phyloP scores from a whole-genome alignment of 371 early-diverging fungal species.

The Amoeboradix gromovi region DNA sequence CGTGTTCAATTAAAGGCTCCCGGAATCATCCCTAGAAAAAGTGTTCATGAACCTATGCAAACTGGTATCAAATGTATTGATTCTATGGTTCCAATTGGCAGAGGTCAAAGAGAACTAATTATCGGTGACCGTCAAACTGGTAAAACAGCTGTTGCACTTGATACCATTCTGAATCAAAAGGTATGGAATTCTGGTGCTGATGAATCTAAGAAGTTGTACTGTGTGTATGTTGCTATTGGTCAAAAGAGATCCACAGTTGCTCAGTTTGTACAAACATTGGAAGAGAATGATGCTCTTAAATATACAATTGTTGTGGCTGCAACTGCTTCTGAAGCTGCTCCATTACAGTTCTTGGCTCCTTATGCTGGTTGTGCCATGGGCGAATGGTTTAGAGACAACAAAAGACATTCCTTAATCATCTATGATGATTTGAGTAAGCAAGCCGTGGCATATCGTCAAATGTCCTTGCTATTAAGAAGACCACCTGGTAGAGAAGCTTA shows the following conservation, averaged over 20 bases:
- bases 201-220: conserved; percentile 67
- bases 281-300: conserved; percentile 69
- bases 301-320: conserved; percentile 82
- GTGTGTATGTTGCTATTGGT: conserved; percentile 83
- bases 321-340: conserved; percentile 81
- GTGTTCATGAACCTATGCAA: conserved; percentile 87
- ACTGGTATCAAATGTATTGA: conserved; percentile 92
- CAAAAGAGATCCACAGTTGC: conserved; percentile 91
- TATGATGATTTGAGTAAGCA: conserved; percentile 92
- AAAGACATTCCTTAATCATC: conserved; percentile 77
- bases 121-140: conserved; percentile 93
- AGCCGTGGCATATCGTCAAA: conserved; percentile 89
- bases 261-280: conserved; percentile 76
- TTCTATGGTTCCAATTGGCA: conserved; percentile 89
- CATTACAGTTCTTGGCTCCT: conserved; percentile 79
- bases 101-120: conserved; percentile 94
- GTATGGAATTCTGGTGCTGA: conserved; percentile 60
- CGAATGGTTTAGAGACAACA: conserved; percentile 89
- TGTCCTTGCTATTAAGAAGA: conserved; percentile 83
- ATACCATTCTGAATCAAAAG: conserved; percentile 86
- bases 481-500: conserved; percentile 92
- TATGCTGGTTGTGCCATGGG: conserved; percentile 85
- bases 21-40: conserved; percentile 83
- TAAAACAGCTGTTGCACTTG: conserved; percentile 79
- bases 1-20: conserved; percentile 89